These are phyloP conservation scores for Trichomonascus vanleenenianus DNA, from an alignment of 805 yeast genomes.

Conservation along the genomic window DNA sequence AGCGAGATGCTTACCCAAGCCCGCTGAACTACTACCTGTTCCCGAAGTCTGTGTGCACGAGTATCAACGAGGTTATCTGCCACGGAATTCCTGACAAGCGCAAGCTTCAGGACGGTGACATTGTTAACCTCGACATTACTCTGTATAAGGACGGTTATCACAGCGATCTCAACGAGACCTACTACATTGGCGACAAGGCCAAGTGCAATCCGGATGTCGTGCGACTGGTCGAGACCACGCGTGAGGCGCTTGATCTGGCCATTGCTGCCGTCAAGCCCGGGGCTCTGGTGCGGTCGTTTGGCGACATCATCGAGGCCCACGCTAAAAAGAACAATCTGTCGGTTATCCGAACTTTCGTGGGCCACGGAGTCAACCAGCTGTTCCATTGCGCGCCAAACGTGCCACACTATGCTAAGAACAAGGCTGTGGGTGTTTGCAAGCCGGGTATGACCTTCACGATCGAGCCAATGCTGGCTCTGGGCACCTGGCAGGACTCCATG, in stretches of 20 bases:
- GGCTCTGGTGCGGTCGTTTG: slow-evolving; percentile 73
- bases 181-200: slow-evolving; percentile 89
- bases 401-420: slow-evolving; percentile 91
- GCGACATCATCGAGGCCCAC: slow-evolving; percentile 80
- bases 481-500: slow-evolving; percentile 65
- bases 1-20: slow-evolving; percentile 87
- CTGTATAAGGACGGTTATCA: slow-evolving; percentile 83
- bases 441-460: slow-evolving; percentile 96
- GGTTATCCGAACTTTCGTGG: slow-evolving; percentile 85
- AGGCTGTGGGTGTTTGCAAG: slow-evolving; percentile 87
- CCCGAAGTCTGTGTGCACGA: slow-evolving; percentile 89
- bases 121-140: slow-evolving; percentile 83
- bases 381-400: slow-evolving; percentile 92
- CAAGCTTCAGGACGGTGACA: slow-evolving; percentile 86
- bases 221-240: slow-evolving; percentile 82
- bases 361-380: slow-evolving; percentile 81
- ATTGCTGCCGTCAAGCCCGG: slow-evolving; percentile 89
- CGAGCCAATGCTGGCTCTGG: slow-evolving; percentile 93
- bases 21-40: slow-evolving; percentile 90
- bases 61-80: slow-evolving; percentile 91
- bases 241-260: slow-evolving; percentile 81
- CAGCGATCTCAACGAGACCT: slow-evolving; percentile 93
- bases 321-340: slow-evolving; percentile 73
- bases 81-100: slow-evolving; percentile 96
- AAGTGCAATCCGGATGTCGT: slow-evolving; percentile 73